Base-by-base conservation (phyloP, 2,329 filamentous ascomycete genomes). In the Diaporthe citriasiana region DNA sequence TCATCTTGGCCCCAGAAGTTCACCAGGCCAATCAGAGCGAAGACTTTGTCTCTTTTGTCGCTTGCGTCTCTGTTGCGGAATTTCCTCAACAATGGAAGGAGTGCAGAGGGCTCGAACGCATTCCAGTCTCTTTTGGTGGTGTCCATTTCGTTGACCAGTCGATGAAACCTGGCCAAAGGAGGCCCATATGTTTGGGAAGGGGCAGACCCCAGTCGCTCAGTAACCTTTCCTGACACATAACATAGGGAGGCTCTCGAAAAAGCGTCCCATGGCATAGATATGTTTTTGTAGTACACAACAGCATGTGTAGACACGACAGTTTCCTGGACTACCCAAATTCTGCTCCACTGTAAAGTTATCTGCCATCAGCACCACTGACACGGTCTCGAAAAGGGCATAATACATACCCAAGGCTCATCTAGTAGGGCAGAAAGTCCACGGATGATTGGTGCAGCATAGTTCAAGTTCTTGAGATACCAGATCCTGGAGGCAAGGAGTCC, bases 221-320 rank as follows among this genome's bases (percentile, higher is more conserved):
- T 35, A 22, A 63, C 30, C 7, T 15, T 47, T 4, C 70, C 70
- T 7, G 38, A 53, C n/a, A 59, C 22, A 17, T 40, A 71, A 4
- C 55, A 63, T 2, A 50, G 4, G 12, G 70, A 57, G 8, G 70
- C 70, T 19, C 17, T 60, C 1, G 70, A 71, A 30, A 71, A 63
- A 9, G 70, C 33, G 5, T 71, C 56, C 70, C 70, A 71, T 22
- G 70, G 70, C 38, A 71, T 71, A 7, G 56, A 71, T n/a, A 63
- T 71, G 42, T 71, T 57, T 40, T 57, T 60, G 19, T 71, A 71
- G 45, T 57, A 53, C 1, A 71, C 42, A 7, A 57, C 35, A 19
- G 70, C 70, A 19, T 45, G 22, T 3, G 17, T 15, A 17, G 70
- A 57, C 15, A 71, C 70, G 2, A 71, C 70, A 19, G 70, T 71